phyloP scores from a whole-genome alignment of 352 stramenopile species.

The Phytophthora crassamura region DNA sequence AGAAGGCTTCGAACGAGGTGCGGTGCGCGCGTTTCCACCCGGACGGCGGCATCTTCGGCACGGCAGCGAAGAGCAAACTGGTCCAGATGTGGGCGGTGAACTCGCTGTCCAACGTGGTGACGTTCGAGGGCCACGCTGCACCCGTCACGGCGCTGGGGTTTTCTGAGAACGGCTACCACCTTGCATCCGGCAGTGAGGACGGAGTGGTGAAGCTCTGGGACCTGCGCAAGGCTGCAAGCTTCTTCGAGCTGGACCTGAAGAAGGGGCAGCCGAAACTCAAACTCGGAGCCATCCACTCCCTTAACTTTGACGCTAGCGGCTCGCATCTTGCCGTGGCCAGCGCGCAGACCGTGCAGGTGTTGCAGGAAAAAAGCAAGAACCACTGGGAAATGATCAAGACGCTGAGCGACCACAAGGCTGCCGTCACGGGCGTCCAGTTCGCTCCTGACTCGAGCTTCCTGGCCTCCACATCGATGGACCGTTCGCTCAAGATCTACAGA shows the following conservation, averaged over 20 bases:
- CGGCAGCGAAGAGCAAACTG: constrained; percentile 62
- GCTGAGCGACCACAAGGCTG: constrained; percentile 73
- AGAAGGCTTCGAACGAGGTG: constrained; percentile 47
- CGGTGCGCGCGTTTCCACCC: constrained; percentile 89
- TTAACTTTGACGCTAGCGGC: constrained; percentile 71
- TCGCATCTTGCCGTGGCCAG: constrained; percentile 62
- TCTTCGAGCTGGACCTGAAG: constrained; percentile 68
- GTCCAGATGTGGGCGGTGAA: constrained; percentile 96
- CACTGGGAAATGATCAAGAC: constrained; percentile 67
- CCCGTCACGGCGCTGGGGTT: constrained; percentile 85
- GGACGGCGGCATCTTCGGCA: constrained; percentile 94
- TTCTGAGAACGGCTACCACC: constrained; percentile 96
- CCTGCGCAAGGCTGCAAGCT: constrained; percentile 90
- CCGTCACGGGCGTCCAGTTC: constrained; percentile 67
- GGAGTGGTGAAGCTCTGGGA: constrained; percentile 94
- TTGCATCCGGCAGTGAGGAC: constrained; percentile 85
- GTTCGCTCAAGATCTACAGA: constrained; percentile 79
- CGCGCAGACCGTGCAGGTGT: constrained; percentile 50
- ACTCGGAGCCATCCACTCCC: constrained; percentile 51
- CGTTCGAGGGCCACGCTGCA: constrained; percentile 84
- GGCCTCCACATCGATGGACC: constrained; percentile 77
- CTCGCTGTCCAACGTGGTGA: constrained; percentile 79
- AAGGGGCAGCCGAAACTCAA: constrained; percentile 45
- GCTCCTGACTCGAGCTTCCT: constrained; percentile 68
- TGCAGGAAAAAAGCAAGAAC: constrained; percentile 74